Evolutionary conservation across 148 eudicot genomes (phyloP).

Genomic region (Talinum fruticosum): DNA sequence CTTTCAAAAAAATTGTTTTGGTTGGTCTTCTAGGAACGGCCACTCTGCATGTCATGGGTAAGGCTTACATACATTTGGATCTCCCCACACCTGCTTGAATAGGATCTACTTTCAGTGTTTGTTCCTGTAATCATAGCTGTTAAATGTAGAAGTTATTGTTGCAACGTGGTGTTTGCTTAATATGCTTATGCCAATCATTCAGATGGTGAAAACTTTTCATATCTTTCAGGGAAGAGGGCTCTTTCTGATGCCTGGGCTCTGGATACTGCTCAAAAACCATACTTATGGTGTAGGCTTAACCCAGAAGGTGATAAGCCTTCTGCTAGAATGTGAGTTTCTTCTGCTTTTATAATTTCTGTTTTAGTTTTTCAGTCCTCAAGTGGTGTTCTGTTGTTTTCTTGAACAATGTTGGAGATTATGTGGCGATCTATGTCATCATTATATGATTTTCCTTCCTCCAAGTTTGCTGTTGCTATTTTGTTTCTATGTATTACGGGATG

Average conservation of each 20-base stretch:
- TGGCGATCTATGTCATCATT: background rate
- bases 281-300: conserved; percentile 79
- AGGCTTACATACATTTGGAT: background rate
- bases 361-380: background rate
- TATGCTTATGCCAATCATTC: conserved; percentile 2
- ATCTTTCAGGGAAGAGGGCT: conserved; percentile 75
- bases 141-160: background rate
- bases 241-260: conserved; percentile 92
- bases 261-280: conserved; percentile 97
- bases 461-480: background rate
- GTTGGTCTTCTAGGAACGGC: background rate
- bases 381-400: background rate
- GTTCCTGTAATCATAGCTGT: background rate
- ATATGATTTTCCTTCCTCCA: background rate
- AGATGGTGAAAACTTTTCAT: conserved; percentile 4
- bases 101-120: background rate
- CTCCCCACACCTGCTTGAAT: background rate
- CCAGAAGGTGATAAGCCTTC: conserved; percentile 98
- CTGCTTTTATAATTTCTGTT: conserved; percentile 12
- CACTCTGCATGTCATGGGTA: background rate
- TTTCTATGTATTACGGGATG: background rate
- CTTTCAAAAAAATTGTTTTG: background rate
- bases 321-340: conserved; percentile 90
- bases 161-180: background rate
- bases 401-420: background rate